Conservation (phyloP, 2,329 filamentous ascomycete species). For the Xylariomycetidae sp. region DNA sequence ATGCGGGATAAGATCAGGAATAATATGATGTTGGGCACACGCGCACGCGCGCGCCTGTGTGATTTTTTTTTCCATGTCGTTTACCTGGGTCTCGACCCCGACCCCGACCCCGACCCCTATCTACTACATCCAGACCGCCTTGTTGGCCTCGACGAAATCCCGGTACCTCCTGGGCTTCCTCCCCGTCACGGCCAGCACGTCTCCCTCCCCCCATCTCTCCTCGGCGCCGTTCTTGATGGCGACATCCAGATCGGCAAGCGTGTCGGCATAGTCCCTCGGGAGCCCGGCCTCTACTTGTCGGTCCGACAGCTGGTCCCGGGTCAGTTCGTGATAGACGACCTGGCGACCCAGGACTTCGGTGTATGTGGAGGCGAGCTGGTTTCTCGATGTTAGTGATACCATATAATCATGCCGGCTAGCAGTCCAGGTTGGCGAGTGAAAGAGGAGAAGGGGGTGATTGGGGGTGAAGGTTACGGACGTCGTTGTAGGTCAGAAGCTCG, state of each 20-base stretch:
- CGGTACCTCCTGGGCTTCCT: conserved; percentile 25
- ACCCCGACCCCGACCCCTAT: neutral
- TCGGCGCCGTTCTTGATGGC: conserved; percentile 30
- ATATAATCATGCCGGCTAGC: too few species aligned
- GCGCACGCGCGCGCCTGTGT: too few species aligned
- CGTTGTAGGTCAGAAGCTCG: conserved; percentile 30
- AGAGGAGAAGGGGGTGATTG: too few species aligned
- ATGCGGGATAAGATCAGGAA: too few species aligned
- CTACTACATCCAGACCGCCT: conserved; percentile 9
- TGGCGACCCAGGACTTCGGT: conserved; percentile 25
- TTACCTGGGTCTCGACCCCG: neutral
- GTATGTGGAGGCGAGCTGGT: conserved; percentile 30
- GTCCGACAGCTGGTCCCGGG: conserved; percentile 21
- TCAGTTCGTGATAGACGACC: conserved; percentile 31
- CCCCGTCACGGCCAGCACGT: conserved; percentile 31
- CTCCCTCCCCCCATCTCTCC: conserved; percentile 29
- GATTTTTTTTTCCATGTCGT: too few species aligned
- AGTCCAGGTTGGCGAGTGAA: too few species aligned
- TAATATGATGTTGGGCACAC: too few species aligned
- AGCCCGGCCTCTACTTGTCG: conserved; percentile 21
- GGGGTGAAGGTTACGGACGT: too few species aligned
- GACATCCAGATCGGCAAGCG: conserved; percentile 30
- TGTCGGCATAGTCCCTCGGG: conserved; percentile 25
- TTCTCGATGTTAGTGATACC: too few species aligned
- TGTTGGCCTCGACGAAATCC: conserved; percentile 20